Percentiles rank a stretch among this genome's conserved stretches.
Conservation (phyloP, 306 rosid genomes). For the Quercus mongolica region DNA sequence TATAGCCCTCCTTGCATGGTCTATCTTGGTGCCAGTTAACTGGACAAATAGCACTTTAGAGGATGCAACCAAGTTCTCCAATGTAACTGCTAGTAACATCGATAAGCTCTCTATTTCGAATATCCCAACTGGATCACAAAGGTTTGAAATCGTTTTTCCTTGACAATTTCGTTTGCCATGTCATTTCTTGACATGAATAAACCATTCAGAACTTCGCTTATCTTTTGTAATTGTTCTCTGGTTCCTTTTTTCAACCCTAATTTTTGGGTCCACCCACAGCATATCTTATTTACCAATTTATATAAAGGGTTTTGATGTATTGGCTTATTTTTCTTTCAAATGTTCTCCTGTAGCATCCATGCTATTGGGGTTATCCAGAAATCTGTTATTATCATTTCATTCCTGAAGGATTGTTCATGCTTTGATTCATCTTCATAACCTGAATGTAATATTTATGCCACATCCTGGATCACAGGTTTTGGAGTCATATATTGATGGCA, state of each 20-base stretch:
- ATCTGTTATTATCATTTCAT: neutral
- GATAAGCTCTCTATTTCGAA: slow-evolving; percentile 87
- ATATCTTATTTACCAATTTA: neutral
- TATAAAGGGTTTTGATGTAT: neutral
- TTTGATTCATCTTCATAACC: neutral
- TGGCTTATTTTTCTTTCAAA: neutral
- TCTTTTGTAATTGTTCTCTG: neutral
- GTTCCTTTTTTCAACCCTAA: neutral
- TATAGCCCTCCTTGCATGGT: slow-evolving; percentile 78
- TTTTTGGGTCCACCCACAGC: neutral
- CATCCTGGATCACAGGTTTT: slow-evolving; percentile 52
- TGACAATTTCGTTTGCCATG: neutral
- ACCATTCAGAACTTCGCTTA: neutral
- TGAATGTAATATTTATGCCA: slow-evolving; percentile 5
- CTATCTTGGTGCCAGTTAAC: slow-evolving; percentile 81
- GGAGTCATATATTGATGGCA: slow-evolving; percentile 78
- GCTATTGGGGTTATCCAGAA: neutral
- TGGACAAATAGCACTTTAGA: slow-evolving; percentile 47
- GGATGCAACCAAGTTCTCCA: neutral
- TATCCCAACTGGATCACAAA: slow-evolving; percentile 41
- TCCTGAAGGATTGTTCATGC: neutral
- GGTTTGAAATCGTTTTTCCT: slow-evolving; percentile 42
- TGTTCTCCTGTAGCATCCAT: neutral
- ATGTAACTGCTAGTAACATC: slow-evolving; percentile 78
- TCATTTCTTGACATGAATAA: neutral